Conservation (phyloP, 202 grass and related monocot genomes). For the Bolboschoenoplectus hybrid region DNA sequence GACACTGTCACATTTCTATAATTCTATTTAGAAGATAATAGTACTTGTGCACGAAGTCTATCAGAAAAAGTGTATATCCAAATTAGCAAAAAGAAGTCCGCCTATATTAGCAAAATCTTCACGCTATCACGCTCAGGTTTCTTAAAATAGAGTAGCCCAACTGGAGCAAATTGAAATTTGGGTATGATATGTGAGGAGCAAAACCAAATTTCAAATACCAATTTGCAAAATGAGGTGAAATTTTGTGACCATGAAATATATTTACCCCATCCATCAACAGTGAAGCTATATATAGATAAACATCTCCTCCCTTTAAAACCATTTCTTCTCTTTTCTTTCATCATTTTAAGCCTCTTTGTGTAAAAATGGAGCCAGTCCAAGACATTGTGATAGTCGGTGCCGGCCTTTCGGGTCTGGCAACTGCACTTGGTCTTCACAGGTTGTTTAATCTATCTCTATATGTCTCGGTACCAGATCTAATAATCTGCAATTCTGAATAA, state of each 20-base stretch:
- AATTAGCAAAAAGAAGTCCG: not conserved
- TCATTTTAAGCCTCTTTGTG: not conserved
- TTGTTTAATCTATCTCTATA: constrained; percentile 21
- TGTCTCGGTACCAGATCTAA: not conserved
- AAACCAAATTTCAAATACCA: constrained; percentile 13
- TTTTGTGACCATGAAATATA: not conserved
- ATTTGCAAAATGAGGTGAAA: not conserved
- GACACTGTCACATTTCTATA: no score
- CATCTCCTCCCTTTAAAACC: not conserved
- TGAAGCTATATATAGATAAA: constrained; percentile 23
- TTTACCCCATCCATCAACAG: not conserved
- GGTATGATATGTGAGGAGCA: not conserved
- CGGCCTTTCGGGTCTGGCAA: constrained; percentile 52
- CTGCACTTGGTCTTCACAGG: constrained; percentile 60
- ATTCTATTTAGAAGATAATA: not conserved
- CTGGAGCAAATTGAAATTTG: constrained; percentile 4
- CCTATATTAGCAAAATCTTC: constrained; percentile 1
- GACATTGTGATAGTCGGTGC: constrained; percentile 59
- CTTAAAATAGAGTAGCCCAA: constrained; percentile 29
- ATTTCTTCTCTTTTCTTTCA: constrained; percentile 22
- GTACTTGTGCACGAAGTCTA: not conserved
- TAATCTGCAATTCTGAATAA: not conserved
- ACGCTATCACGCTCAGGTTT: not conserved
- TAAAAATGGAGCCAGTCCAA: constrained; percentile 20
- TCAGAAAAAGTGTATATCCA: not conserved